A percentile compares a stretch with the other conserved stretches of the same genome.
These are phyloP conservation scores for Kitagawia praeruptora DNA, from an alignment of 129 eudicot species.

Conservation along the genomic window DNA sequence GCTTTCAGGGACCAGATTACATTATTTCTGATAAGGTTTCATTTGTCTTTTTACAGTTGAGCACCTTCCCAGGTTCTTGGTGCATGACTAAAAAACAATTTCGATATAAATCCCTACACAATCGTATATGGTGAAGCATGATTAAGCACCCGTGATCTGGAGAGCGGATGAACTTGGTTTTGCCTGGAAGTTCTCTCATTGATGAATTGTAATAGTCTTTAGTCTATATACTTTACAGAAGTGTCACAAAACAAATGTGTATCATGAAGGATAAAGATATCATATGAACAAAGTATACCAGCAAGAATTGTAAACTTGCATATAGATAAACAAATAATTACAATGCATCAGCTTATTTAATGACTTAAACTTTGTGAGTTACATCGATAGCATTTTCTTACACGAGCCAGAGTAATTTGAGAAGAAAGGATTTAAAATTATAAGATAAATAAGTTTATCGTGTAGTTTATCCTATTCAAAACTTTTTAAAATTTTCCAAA, in stretches of 20 bases:
- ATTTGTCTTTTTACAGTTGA: conserved; percentile 42
- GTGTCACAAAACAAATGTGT: background rate
- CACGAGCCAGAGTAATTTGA: background rate
- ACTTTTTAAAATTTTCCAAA: background rate
- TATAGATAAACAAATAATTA: background rate
- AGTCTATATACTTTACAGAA: background rate
- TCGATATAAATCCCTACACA: conserved; percentile 41
- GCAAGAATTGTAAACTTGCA: background rate
- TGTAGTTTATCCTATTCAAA: background rate
- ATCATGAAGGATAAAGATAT: background rate
- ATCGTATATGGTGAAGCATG: conserved; percentile 39
- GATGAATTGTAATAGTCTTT: background rate
- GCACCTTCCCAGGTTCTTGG: conserved; percentile 87
- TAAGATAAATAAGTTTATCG: background rate
- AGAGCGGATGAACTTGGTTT: background rate
- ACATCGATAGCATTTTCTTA: background rate
- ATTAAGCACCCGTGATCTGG: conserved; percentile 19
- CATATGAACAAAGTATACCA: background rate
- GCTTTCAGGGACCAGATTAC: background rate
- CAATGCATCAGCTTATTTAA: background rate
- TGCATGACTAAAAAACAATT: conserved; percentile 70
- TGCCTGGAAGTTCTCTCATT: background rate
- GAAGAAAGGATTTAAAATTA: background rate
- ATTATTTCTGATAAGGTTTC: background rate
- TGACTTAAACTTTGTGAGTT: background rate